Evolutionary conservation across 495 filamentous ascomycete species (phyloP), one percentile per base, ranked within the genome.

Genomic region (Xanthoparmelia taractica): DNA sequence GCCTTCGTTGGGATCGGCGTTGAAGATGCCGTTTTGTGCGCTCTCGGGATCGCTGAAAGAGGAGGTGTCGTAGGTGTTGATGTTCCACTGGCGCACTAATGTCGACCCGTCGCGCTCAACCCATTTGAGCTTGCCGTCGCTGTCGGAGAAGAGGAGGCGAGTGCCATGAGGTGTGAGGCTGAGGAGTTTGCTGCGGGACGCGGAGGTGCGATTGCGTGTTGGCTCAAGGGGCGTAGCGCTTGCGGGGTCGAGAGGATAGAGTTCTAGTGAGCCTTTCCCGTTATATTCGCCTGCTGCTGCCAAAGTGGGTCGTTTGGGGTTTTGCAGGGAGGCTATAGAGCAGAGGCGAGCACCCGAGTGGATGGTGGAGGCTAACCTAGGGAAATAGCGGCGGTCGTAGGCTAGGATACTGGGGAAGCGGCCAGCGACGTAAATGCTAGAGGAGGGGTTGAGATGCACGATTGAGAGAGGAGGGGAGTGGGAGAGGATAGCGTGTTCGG

Each of bases 231-330:
- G 33, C 8, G 17, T 36, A 5, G 10, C 52, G 37, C 47, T 65
- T 25, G 58, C 62, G 13, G 66, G 68, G 56, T 56, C 65, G 18
- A 68, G 67, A n/a, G 84, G 84, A 73, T 96, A 96, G n/a, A 96
- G 75, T 70, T 97, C 93, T 13, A 97, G 78, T 0, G 89, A 92
- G 8, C 93, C 93, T 69, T 92, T 88, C 25, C 90, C 91, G 63
- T 95, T 95, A 75, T 97, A 97, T 71, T 96, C 91, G n/a, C 92
- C 93, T 63, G 88, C 89, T 23, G 92, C 91, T 40, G 93, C 83
- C 47, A 97, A 75, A 8, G 84, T 88, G 59, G 84, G 78, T 15
- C 81, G 79, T 4, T 81, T 79, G 12, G 75, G 76, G 10, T 61
- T 77, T 13, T 89, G 89, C 31, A 93, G 80, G 5, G 85, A 86